phyloP scores from a whole-genome alignment of 2,329 filamentous ascomycete species.

The Chrysoporthe cubensis region DNA sequence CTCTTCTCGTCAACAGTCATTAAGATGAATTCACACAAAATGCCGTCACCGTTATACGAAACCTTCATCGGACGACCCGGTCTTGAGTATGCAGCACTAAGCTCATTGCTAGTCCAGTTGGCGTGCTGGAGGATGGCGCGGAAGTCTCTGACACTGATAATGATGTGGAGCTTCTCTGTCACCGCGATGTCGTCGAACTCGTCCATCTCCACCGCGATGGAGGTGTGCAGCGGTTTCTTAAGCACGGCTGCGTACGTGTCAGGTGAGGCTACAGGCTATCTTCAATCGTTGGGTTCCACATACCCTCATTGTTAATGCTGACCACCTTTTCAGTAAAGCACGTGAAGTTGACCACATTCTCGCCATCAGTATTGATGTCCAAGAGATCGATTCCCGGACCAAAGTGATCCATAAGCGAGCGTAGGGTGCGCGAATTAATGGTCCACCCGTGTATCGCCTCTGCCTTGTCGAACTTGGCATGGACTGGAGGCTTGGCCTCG shows the following conservation, averaged over 20 bases:
- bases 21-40: constrained; percentile 76
- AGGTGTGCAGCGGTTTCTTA: constrained; percentile 80
- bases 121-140: constrained; percentile 78
- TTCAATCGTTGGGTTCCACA: constrained; percentile 17
- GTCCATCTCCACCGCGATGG: constrained; percentile 74
- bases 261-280: constrained; percentile 25
- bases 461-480: constrained; percentile 73
- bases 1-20: constrained; percentile 77
- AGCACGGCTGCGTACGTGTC: constrained; percentile 61
- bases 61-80: constrained; percentile 75
- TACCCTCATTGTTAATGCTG: constrained; percentile 61
- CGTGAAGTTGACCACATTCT: constrained; percentile 74
- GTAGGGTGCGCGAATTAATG: constrained; percentile 71
- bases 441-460: constrained; percentile 72
- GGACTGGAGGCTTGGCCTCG: constrained; percentile 73
- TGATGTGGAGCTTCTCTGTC: constrained; percentile 76
- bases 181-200: constrained; percentile 78
- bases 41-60: constrained; percentile 68
- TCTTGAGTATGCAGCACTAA: constrained; percentile 71
- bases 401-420: constrained; percentile 80
- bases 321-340: constrained; percentile 81
- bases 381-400: constrained; percentile 80
- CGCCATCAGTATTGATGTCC: constrained; percentile 75
- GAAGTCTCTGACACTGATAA: constrained; percentile 83
- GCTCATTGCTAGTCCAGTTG: constrained; percentile 66